These are phyloP conservation scores for Laguncularia racemosa DNA, from an alignment of 345 rosid genomes.

Conservation along the genomic window DNA sequence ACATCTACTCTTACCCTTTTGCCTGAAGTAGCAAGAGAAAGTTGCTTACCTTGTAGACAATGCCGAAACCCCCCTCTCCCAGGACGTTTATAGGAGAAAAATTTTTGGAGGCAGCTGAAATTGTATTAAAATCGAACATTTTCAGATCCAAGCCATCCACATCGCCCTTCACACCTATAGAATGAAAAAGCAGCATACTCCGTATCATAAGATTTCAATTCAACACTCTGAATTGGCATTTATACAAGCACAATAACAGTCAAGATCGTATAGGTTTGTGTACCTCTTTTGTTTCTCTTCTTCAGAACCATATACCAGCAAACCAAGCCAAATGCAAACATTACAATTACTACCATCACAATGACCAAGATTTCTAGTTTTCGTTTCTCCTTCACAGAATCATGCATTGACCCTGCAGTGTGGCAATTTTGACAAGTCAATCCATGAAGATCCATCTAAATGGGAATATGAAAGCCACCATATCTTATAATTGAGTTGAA, in stretches of 20 bases:
- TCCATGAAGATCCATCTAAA: no score
- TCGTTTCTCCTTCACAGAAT: no score
- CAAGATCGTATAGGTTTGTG: conserved; percentile 3
- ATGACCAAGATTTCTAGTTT: no score
- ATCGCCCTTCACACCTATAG: not conserved
- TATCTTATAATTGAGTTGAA: no score
- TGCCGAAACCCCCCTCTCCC: conserved; percentile 38
- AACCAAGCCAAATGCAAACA: not conserved
- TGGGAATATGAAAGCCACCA: no score
- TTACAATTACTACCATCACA: not conserved
- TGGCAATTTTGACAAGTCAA: no score
- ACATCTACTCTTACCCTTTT: not conserved
- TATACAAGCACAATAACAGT: not conserved
- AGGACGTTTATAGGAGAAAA: conserved; percentile 19
- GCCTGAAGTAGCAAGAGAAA: not conserved
- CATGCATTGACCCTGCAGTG: no score
- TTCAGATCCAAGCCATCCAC: conserved; percentile 8
- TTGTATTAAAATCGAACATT: conserved; percentile 17
- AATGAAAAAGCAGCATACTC: no score
- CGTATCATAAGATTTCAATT: no score
- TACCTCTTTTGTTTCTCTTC: conserved; percentile 6
- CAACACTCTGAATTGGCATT: no score
- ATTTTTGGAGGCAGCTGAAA: conserved; percentile 14
- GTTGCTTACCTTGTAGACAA: conserved; percentile 12
- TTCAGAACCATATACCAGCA: conserved; percentile 1